Evolutionary conservation across 2,329 filamentous ascomycete species (phyloP).

Genomic region (Aspergillus sp.): DNA sequence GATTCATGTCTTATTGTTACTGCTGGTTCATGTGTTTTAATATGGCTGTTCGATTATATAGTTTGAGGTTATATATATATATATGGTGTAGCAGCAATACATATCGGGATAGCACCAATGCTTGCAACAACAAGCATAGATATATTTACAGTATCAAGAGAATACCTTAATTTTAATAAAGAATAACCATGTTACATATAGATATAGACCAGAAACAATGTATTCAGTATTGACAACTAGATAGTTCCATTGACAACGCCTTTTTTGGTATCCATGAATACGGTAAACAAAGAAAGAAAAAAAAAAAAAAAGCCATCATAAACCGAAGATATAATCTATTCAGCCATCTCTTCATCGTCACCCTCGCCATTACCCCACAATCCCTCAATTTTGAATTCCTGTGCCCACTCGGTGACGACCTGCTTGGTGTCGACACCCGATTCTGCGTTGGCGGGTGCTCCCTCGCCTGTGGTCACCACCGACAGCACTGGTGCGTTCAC

Average conservation of each 20-base stretch:
- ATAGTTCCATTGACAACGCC: constrained; percentile 6
- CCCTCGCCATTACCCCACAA: constrained; percentile 69
- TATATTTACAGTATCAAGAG: neutral
- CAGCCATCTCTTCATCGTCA: constrained; percentile 35
- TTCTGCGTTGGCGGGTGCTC: constrained; percentile 26
- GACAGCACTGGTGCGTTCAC: constrained; percentile 67
- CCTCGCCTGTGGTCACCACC: constrained; percentile 44
- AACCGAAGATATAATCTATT: constrained; percentile 18
- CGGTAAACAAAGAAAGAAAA: constrained; percentile 17
- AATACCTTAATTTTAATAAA: neutral
- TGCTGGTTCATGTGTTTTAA: no score
- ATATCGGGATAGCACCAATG: no score
- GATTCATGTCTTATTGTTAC: no score
- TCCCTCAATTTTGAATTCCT: constrained; percentile 92
- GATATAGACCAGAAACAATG: no score
- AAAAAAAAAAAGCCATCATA: constrained; percentile 3
- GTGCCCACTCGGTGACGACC: constrained; percentile 88
- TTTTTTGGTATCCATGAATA: constrained; percentile 28
- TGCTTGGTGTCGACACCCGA: constrained; percentile 65
- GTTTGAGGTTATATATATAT: no score
- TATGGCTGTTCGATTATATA: no score
- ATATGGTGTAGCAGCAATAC: no score
- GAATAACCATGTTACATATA: no score
- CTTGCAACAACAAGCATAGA: no score
- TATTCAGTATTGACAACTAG: neutral